Evolutionary conservation across 345 rosid genomes (phyloP), one percentile per base, ranked within the genome.

Genomic region (Microcos paniculata): DNA sequence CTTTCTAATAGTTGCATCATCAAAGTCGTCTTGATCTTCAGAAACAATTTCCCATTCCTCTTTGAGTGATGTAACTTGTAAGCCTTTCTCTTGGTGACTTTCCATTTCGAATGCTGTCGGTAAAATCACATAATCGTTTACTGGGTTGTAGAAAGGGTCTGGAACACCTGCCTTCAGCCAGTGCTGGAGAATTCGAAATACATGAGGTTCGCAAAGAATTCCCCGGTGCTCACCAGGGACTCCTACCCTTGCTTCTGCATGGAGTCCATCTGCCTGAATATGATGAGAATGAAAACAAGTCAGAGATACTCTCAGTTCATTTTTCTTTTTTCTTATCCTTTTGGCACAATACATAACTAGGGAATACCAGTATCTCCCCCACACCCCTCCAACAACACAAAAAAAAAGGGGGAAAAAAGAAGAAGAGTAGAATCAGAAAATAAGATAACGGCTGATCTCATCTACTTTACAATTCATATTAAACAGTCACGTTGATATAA

Each of bases 191-290:
- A 93, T 90, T 33, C 98, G 84, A 70, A 93, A 96, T 35, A 96
- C 88, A 52, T 89, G 99, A 81, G 85, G 99, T 45, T 96, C 98
- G 26, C 90, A 81, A 48, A 95, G 92, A 71, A 95, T 91, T 70
- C 97, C 98, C 14, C 98, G 76, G 84, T 95, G 99, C 82, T 95
- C 98, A 49, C 92, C 98, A 0, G 99, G 98, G 31, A 96, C 90
- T 72, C 92, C 99, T 46, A 95, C 96, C 80, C 98, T 89, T 48
- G 97, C 99, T 82, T 87, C 98, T 33, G 99, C 98, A 72, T 88
- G 81, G 26, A 95, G 92, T 80, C 96, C 99, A 78, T 95, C 99
- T 8, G 96, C 99, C 99, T 93, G 83, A 15, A 75, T 73, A 13
- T 33, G 40, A 55, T 48, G 62, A 26, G 13, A 71, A 45, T 1